These are phyloP conservation scores for Coemansia asiatica DNA, from an alignment of 192 early-diverging fungal species.

Conservation along the genomic window DNA sequence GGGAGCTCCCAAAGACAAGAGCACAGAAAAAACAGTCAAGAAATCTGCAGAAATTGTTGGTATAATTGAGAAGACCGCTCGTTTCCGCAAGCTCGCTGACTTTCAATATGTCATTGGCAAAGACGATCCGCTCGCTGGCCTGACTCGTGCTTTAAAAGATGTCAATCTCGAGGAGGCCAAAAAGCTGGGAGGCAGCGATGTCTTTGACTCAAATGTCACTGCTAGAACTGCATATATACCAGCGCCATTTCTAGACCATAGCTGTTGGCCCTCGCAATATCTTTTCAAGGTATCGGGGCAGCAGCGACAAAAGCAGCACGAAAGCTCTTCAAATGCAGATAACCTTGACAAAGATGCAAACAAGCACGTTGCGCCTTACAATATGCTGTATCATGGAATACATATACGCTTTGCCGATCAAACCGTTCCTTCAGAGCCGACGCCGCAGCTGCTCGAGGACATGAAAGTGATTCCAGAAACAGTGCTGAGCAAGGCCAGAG, in stretches of 20 bases:
- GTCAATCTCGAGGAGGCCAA: constrained; percentile 38
- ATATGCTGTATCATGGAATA: constrained; percentile 15
- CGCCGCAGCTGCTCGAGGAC: constrained; percentile 14
- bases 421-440: constrained; percentile 17
- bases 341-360: neutral
- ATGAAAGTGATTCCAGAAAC: constrained; percentile 10
- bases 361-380: neutral
- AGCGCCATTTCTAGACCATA: constrained; percentile 44
- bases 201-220: constrained; percentile 14
- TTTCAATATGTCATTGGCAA: constrained; percentile 40
- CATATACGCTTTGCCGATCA: constrained; percentile 14
- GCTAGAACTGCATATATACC: constrained; percentile 23
- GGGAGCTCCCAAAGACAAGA: neutral
- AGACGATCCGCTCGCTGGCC: constrained; percentile 20
- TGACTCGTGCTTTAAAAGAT: constrained; percentile 3
- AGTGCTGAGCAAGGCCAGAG: constrained; percentile 16
- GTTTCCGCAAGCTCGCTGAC: constrained; percentile 50
- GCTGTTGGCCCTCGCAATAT: constrained; percentile 31
- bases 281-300: neutral
- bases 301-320: neutral
- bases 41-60: constrained; percentile 29
- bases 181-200: constrained; percentile 13
- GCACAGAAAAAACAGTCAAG: neutral
- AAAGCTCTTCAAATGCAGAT: neutral
- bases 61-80: constrained; percentile 43